Conservation (phyloP, 371 early-diverging fungal genomes). For the Mucor indicus region DNA sequence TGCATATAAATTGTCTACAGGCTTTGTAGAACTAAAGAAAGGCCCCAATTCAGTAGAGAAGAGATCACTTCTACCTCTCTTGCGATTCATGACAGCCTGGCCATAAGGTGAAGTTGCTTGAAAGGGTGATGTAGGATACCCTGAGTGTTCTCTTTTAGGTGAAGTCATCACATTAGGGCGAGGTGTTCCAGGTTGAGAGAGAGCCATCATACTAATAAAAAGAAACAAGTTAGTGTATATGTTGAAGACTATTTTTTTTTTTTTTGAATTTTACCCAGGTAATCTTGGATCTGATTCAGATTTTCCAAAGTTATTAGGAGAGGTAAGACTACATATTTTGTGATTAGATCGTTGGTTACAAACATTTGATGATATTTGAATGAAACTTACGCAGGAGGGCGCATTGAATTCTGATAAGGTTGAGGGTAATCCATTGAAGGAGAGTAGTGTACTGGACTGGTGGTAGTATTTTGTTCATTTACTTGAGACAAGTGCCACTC, state of each 20-base stretch:
- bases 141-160: neutral
- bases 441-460: constrained; percentile 28
- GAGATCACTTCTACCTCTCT: constrained; percentile 35
- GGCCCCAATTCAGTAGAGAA: constrained; percentile 51
- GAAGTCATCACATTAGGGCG: constrained; percentile 22
- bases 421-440: constrained; percentile 24
- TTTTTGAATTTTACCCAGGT: constrained; percentile 30
- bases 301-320: constrained; percentile 11
- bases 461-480: constrained; percentile 14
- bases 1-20: constrained; percentile 58
- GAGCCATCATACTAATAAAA: constrained; percentile 32
- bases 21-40: constrained; percentile 63
- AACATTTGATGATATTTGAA: constrained; percentile 1
- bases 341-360: neutral
- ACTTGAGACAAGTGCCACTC: neutral
- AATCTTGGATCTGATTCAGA: constrained; percentile 35
- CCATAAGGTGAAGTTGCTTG: constrained; percentile 30
- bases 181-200: constrained; percentile 50
- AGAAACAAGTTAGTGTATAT: neutral
- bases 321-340: neutral
- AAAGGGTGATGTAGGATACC: constrained; percentile 2
- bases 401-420: constrained; percentile 29
- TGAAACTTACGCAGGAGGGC: constrained; percentile 37
- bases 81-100: constrained; percentile 23
- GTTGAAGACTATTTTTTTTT: neutral